Evolutionary conservation across 495 filamentous ascomycete species (phyloP), one percentile per base, ranked within the genome.

Genomic region (Penicillium parvum): DNA sequence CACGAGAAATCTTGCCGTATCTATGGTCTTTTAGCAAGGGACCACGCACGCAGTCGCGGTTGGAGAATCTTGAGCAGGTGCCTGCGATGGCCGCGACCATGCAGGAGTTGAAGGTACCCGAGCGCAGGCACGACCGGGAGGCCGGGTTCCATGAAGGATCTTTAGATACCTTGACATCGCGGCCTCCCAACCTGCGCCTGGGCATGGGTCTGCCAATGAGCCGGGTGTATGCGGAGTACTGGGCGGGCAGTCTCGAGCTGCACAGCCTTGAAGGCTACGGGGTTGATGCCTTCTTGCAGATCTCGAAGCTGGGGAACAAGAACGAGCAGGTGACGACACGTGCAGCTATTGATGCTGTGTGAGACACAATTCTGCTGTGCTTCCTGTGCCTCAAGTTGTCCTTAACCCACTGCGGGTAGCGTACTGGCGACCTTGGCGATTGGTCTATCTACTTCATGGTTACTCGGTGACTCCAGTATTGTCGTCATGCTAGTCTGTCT

Each of bases 21-120:
- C 69, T 99, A 7, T 99, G 92, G 92, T 92, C 88, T 11, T 99
- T 96, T 66, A 85, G 83, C 64, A 97, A 97, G 61, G 89, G 90
- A 1, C 84, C 88, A 4, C 79, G 85, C 1, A 84, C 78, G 28
- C 71, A 82, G 42, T 73, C 76, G 38, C 77, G 86, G 9, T 71
- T 99, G 4, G 73, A 85, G 49, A 96, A 96, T 60, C 76, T 97
- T 9, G 78, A 76, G 6, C 80, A 84, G 52, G 92, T 99, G 8
- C 92, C 94, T 3, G 85, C 87, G 27, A 84, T 99, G 79, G 88
- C 90, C 8, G 92, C 90, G 6, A 99, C 92, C 2, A 81, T 96
- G 72, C 89, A 97, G 63, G 92, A 99, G 60, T 64, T 97, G 11
- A 63, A 56, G 40, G 69, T 58, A 28, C 58, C 55, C 18, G 61